phyloP scores from a whole-genome alignment of 1,284 basidiomycete genomes.

The Puccinia polysora region DNA sequence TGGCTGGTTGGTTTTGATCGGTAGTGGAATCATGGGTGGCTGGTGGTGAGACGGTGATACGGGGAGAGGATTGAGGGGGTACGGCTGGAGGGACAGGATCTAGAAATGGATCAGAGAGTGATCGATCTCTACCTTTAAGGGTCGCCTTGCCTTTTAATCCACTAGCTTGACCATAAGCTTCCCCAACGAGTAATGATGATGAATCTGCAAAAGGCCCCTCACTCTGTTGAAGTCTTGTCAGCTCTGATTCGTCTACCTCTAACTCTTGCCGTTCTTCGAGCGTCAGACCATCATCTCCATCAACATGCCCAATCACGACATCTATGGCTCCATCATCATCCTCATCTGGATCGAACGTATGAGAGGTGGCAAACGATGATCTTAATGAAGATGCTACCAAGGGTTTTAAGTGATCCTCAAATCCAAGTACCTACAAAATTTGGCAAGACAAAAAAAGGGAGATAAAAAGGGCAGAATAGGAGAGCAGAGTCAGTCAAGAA shows the following conservation, averaged over 20 bases:
- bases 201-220: constrained; percentile 38
- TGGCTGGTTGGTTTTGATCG: constrained; percentile 1
- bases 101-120: constrained; percentile 22
- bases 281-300: constrained; percentile 39
- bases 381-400: constrained; percentile 10
- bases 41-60: constrained; percentile 22
- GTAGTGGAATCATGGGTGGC: neutral
- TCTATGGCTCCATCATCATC: constrained; percentile 17
- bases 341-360: neutral
- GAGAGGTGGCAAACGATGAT: constrained; percentile 8
- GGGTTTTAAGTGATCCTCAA: constrained; percentile 39
- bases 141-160: constrained; percentile 19
- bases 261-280: constrained; percentile 35
- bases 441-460: neutral
- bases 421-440: constrained; percentile 16
- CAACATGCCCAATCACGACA: constrained; percentile 14
- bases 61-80: neutral
- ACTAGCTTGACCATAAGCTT: neutral
- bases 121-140: neutral
- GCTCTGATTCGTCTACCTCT: constrained; percentile 8
- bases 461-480: neutral
- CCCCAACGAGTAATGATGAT: neutral
- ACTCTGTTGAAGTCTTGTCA: neutral
- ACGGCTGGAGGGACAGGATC: constrained; percentile 20
- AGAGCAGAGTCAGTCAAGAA: constrained; percentile 30